Conservation (phyloP, 176 grass and related monocot species). For the Bolboschoenus planiculmis region DNA sequence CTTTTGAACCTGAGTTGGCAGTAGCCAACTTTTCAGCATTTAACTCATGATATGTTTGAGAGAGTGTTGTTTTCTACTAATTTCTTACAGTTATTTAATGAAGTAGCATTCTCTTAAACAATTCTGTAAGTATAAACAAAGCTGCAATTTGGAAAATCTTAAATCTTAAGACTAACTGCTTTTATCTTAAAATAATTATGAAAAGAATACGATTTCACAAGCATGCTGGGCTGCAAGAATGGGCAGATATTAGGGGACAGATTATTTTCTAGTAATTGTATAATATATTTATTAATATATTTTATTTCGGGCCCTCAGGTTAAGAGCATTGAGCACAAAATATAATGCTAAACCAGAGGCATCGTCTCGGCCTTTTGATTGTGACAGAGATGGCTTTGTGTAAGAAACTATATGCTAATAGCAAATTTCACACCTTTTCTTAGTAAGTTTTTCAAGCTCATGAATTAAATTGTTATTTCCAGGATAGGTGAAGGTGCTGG, state of each 20-base stretch:
- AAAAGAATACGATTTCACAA: neutral
- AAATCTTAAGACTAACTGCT: neutral
- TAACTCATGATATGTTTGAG: neutral
- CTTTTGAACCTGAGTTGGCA: neutral
- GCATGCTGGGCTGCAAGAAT: neutral
- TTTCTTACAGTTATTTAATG: neutral
- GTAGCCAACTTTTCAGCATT: neutral
- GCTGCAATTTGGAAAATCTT: neutral
- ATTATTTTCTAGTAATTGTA: neutral
- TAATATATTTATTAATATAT: constrained; percentile 8
- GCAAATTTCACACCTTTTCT: neutral
- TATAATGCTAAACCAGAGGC: constrained; percentile 51
- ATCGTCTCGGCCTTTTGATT: constrained; percentile 89
- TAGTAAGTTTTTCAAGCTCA: constrained; percentile 14
- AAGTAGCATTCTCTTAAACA: neutral
- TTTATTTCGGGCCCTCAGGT: constrained; percentile 31
- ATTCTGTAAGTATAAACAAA: neutral
- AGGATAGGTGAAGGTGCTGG: constrained; percentile 97
- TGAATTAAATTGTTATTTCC: constrained; percentile 23
- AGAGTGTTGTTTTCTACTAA: neutral
- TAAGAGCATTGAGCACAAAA: constrained; percentile 79
- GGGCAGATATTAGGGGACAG: neutral
- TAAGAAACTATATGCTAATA: constrained; percentile 29
- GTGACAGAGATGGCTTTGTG: constrained; percentile 96
- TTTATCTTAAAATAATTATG: neutral